phyloP scores from a whole-genome alignment of 805 yeast species.

The Nakazawaea pomicola region DNA sequence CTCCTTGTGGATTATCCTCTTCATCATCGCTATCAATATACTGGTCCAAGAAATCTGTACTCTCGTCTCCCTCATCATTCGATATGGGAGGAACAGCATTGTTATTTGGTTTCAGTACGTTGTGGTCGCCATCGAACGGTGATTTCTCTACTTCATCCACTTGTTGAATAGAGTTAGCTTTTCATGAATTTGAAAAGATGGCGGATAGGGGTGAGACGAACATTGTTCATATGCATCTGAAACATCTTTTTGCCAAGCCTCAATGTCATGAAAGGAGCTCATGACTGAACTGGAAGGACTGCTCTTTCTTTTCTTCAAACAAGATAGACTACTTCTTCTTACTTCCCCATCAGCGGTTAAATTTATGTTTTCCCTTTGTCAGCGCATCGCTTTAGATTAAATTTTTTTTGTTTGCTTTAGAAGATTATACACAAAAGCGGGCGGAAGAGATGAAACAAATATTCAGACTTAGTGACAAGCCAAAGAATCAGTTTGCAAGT shows the following conservation, averaged over 20 bases:
- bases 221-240: background rate
- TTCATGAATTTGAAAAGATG: background rate
- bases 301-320: no score
- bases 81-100: background rate
- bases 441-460: no score
- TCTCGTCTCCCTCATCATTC: background rate
- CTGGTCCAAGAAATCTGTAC: background rate
- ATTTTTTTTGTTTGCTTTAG: no score
- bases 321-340: no score
- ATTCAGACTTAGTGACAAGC: slow-evolving; percentile 4
- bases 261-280: slow-evolving; percentile 3
- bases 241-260: slow-evolving; percentile 6
- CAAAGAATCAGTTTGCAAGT: background rate
- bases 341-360: background rate
- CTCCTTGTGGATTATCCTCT: background rate
- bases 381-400: no score
- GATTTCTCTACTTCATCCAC: no score
- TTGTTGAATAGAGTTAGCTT: background rate
- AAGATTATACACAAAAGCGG: no score
- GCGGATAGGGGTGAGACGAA: background rate
- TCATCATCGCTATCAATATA: background rate
- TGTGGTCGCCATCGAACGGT: no score
- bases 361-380: no score
- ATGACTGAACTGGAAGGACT: background rate
- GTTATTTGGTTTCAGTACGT: no score